These are phyloP conservation scores for Kodamaea restingae DNA, from an alignment of 805 yeast species.

Conservation along the genomic window DNA sequence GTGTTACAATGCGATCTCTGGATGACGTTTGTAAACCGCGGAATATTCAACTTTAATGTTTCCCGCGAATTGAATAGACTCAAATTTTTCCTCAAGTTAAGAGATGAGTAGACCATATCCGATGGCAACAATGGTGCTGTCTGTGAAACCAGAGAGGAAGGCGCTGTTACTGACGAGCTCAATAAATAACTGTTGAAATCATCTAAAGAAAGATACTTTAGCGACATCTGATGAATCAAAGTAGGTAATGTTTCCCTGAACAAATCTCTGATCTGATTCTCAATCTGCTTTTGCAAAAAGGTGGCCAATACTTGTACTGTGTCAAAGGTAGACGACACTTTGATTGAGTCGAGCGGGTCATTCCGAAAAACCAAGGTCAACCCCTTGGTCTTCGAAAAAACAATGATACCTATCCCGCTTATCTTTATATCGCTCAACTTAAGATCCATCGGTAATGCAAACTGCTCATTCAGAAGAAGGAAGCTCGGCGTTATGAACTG, in stretches of 20 bases:
- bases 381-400: conserved; percentile 77
- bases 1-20: conserved; percentile 52
- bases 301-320: conserved; percentile 79
- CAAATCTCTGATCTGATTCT: conserved; percentile 70
- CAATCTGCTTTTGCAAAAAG: conserved; percentile 78
- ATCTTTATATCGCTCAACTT: conserved; percentile 67
- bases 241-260: conserved; percentile 84
- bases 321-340: conserved; percentile 84
- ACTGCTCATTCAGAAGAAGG: conserved; percentile 58
- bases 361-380: conserved; percentile 82
- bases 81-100: conserved; percentile 36
- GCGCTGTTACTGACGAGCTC: not conserved
- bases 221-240: conserved; percentile 68
- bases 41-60: conserved; percentile 68
- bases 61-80: conserved; percentile 67
- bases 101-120: conserved; percentile 48
- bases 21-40: conserved; percentile 53
- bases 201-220: conserved; percentile 41
- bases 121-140: conserved; percentile 37
- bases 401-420: conserved; percentile 80
- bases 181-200: conserved; percentile 5
- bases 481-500: conserved; percentile 64
- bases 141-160: not conserved
- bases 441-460: conserved; percentile 75
- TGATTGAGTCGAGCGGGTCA: conserved; percentile 81